Base-by-base conservation (phyloP, 768 basidiomycete species). In the Tricholomella constricta region DNA sequence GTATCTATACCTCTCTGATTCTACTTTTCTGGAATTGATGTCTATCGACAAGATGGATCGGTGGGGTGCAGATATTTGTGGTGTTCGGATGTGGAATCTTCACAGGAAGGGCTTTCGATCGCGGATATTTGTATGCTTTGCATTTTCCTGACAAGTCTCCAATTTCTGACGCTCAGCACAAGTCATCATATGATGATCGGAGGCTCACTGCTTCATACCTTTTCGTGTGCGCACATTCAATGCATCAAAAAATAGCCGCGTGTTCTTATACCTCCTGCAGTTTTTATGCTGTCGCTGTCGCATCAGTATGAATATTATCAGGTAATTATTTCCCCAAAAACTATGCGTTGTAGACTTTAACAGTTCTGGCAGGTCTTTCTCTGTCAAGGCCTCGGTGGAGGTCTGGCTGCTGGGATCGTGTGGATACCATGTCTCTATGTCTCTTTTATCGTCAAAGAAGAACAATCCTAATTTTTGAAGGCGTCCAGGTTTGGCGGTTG, bases 51-150 rank as follows among this genome's bases (percentile, higher is more conserved):
- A 76, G 75, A 25, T 76, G 75, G 75, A 77, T 85, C 35, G 84
- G 83, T 6, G 79, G 81, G 3, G 62, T 71, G 0, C 82, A 85
- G 56, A 69, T 79, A 15, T 79, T 67, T 37, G 36, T 69, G n/a
- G 51, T 61, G 10, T 63, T 67, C 19, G 26, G 57, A 14, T 50
- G 52, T 34, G 65, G 68, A 0, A 54, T 69, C 11, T 5, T 67
- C 10, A 51, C 62, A 3, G 68, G 68, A n/a, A 57, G 61, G 25
- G 58, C 65, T 22, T 68, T 65, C 29, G 67, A 69, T 37, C 58
- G 58, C 19, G 68, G 68, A 8, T 65, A 68, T 38, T 67, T 69
- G 68, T 68, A 59, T 51, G 23, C 36, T 10, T 36, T 20, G 27
- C 20, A 12, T 27, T 10, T n/a, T 26, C 35, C 2, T 23, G n/a